Conservation (phyloP, 2,329 filamentous ascomycete species). For the Trichoderma guizhouense region DNA sequence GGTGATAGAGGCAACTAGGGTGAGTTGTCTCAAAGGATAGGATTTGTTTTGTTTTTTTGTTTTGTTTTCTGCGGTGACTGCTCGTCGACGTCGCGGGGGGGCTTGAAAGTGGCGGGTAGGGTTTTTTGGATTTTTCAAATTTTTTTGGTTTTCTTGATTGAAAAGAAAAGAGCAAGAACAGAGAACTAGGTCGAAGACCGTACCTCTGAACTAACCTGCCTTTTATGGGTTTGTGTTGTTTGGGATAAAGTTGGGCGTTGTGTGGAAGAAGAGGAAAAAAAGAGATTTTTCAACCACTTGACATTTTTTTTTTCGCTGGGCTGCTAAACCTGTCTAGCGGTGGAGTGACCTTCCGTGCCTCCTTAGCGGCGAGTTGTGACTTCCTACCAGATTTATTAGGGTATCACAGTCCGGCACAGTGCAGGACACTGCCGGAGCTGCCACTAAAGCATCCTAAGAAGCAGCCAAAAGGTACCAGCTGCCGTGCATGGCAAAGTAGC, state of each 20-base stretch:
- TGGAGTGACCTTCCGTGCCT: slow-evolving; percentile 26
- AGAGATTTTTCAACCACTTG: slow-evolving; percentile 38
- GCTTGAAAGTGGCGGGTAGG: slow-evolving; percentile 42
- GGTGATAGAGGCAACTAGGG: slow-evolving; percentile 16
- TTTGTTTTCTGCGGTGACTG: slow-evolving; percentile 20
- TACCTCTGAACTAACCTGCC: slow-evolving; percentile 53
- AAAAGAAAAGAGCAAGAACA: slow-evolving; percentile 56
- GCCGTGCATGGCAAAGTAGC: background rate
- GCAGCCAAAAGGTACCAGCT: background rate
- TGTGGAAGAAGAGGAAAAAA: slow-evolving; percentile 41
- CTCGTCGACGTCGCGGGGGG: slow-evolving; percentile 30
- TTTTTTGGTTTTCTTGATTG: slow-evolving; percentile 58
- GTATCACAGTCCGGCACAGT: slow-evolving; percentile 16
- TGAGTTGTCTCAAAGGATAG: slow-evolving; percentile 17
- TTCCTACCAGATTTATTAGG: slow-evolving; percentile 19
- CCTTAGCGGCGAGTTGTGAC: slow-evolving; percentile 17
- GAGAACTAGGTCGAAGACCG: slow-evolving; percentile 57
- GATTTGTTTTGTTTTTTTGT: background rate
- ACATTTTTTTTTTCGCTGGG: slow-evolving; percentile 30
- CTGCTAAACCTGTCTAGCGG: slow-evolving; percentile 22
- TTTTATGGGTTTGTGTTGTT: slow-evolving; percentile 42
- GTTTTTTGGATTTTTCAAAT: slow-evolving; percentile 57
- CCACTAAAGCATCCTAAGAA: background rate
- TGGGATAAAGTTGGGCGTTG: slow-evolving; percentile 50
- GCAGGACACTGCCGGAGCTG: background rate